Evolutionary conservation across 768 basidiomycete species (phyloP), one percentile per base, ranked within the genome.

Genomic region (Auricularia sp.): DNA sequence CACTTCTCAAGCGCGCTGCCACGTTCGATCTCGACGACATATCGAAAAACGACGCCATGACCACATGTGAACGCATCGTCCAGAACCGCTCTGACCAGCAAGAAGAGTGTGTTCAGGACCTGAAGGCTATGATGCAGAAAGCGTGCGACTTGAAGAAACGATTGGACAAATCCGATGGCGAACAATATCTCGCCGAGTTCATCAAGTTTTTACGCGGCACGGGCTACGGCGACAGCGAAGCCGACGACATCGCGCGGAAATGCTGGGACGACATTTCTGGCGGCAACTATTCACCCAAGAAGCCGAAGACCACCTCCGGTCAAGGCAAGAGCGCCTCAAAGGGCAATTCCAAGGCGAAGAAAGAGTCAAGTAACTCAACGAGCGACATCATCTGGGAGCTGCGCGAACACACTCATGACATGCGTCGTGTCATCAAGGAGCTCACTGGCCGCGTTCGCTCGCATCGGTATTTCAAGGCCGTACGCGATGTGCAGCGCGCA

Each of bases 11-110:
- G 72, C 88, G 95, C 44, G 96, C 93, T 72, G 95, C 94, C 4
- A 94, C 96, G 72, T 98, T 96, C 74, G 91, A 93, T 68, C 80
- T 94, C 39, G 90, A 92, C 63, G 84, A 83, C 18, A 81, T 67
- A 81, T 83, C 64, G 39, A 78, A 78, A 64, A 82, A 83, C 66
- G 83, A 94, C 67, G 93, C 95, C 0, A 88, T 91, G 84, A 89
- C 88, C 70, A 92, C 94, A 3, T 97, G 95, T 74, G 91, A 98
- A 67, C 84, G 92, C 68, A 96, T 98, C 67, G 88, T 95, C 65
- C 75, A 83, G 65, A 90, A 92, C 69, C 90, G 94, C 44, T 83
- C 83, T 63, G 80, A 81, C 62, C 93, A 98, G 70, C 78, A 92
- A 59, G 83, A 88, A 54, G 85, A 87, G 56, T 96, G 93, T 75